A percentile compares a stretch with the other conserved stretches of the same genome.
phyloP scores from a whole-genome alignment of 371 early-diverging fungal genomes.

The Actinomortierella ambigua region DNA sequence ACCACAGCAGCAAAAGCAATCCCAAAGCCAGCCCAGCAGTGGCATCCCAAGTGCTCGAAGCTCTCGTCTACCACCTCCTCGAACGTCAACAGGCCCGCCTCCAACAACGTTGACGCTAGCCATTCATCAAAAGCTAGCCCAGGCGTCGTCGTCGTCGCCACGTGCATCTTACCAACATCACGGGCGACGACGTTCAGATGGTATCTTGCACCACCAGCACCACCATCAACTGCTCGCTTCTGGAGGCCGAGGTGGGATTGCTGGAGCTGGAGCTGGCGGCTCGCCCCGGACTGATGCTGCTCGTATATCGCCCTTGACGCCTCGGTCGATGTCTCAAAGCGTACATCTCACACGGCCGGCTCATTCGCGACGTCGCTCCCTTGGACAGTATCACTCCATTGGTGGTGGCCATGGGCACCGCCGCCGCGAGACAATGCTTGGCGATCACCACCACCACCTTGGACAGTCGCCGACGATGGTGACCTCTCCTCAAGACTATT shows the following conservation, averaged over 20 bases:
- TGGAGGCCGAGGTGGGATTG: not conserved
- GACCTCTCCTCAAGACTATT: not conserved
- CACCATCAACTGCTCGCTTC: not conserved
- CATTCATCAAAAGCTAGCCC: too few species aligned
- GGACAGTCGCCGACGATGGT: slow-evolving; percentile 7
- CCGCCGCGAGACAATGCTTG: slow-evolving; percentile 11
- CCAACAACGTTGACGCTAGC: too few species aligned
- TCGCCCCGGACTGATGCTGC: slow-evolving; percentile 2
- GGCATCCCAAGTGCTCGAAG: slow-evolving; percentile 11
- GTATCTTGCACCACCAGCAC: slow-evolving; percentile 1
- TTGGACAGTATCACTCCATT: slow-evolving; percentile 10
- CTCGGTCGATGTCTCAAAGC: slow-evolving; percentile 12
- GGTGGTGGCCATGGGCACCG: slow-evolving; percentile 8
- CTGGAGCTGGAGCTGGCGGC: slow-evolving; percentile 12
- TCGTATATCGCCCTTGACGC: slow-evolving; percentile 16
- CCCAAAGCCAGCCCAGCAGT: slow-evolving; percentile 7
- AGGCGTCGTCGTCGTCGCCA: slow-evolving; percentile 2
- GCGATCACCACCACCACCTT: not conserved
- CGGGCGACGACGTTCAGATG: slow-evolving; percentile 28
- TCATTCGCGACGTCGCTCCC: slow-evolving; percentile 24
- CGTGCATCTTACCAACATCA: slow-evolving; percentile 10
- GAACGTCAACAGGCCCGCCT: not conserved
- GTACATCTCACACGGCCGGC: slow-evolving; percentile 13
- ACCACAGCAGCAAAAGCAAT: slow-evolving; percentile 1
- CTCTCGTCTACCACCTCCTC: slow-evolving; percentile 14